phyloP scores from a whole-genome alignment of 2,329 filamentous ascomycete species.

The Fusarium tuaranense region DNA sequence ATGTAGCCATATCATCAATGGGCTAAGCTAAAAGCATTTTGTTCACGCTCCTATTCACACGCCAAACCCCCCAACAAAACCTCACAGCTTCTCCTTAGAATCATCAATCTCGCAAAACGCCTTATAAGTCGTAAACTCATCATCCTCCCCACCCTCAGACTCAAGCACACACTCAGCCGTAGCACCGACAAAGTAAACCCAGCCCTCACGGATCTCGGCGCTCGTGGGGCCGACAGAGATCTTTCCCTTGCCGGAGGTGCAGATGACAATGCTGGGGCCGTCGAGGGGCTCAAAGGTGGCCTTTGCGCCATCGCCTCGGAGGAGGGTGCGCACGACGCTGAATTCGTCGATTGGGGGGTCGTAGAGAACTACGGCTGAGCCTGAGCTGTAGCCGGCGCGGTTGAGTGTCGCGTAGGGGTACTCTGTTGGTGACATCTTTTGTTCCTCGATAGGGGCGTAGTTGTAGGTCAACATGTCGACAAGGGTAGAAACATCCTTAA shows the following conservation, averaged over 20 bases:
- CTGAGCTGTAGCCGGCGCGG: conserved; percentile 81
- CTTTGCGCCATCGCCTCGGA: conserved; percentile 80
- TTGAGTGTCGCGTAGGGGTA: conserved; percentile 91
- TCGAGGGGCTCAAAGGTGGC: conserved; percentile 88
- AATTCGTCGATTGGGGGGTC: conserved; percentile 98
- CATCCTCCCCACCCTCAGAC: conserved; percentile 68
- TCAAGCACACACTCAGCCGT: conserved; percentile 87
- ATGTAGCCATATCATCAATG: neutral
- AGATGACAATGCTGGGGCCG: conserved; percentile 93
- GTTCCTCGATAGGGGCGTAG: conserved; percentile 92
- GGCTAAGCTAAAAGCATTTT: conserved; percentile 2
- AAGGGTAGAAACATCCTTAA: conserved; percentile 93
- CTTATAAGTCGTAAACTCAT: conserved; percentile 88
- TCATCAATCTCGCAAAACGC: conserved; percentile 88
- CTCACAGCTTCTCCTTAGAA: conserved; percentile 45
- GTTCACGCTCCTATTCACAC: conserved; percentile 1
- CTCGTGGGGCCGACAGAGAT: conserved; percentile 88
- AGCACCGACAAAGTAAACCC: conserved; percentile 87
- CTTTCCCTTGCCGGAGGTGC: conserved; percentile 83
- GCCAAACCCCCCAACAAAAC: conserved; percentile 1
- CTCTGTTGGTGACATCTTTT: conserved; percentile 89
- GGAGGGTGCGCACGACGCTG: conserved; percentile 82
- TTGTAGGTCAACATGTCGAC: conserved; percentile 94
- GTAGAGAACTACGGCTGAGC: conserved; percentile 80
- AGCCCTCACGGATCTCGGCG: conserved; percentile 78